Evolutionary conservation across 1,284 basidiomycete genomes (phyloP), one percentile per base, ranked within the genome.

Genomic region (Pseudozyma flocculosa): DNA sequence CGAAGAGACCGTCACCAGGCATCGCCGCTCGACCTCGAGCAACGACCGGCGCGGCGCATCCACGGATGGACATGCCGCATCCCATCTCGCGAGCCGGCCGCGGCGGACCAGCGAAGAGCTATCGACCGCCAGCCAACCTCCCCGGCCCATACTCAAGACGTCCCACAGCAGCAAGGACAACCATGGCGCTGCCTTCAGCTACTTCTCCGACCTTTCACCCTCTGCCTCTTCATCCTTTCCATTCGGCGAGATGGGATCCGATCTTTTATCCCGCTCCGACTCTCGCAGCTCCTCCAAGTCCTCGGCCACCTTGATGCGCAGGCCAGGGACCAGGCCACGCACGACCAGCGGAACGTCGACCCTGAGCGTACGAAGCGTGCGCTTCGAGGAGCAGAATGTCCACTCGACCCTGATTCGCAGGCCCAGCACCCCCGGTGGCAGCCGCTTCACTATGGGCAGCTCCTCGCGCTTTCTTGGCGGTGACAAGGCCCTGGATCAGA

Each of bases 271-370:
- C 1, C 39, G 61, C 8, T 64, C 61, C 18, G 57, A 60, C 45
- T 64, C 61, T 9, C 53, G 56, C 44, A 56, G 61, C 48, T 64
- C 61, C 19, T 60, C 57, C 1, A 54, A 52, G 11, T 64, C 61
- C 1, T 59, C 56, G 13, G 50, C 52, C 36, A 64, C 61, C 22
- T 10, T 40, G 39, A 56, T 56, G 5, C 47, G 56, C n/a, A 51
- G 61, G 22, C 57, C 56, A 0, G 48, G 47, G 18, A 52, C 55
- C 45, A 42, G 57, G 18, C 37, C 61, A 14, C 40, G 61, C 39
- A 64, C 61, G 1, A 53, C 50, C 1, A 64, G 61, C 46, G 56
- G 56, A 51, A 57, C 61, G 9, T 64, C 61, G 2, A 45, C 54
- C 1, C 36, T 17, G 22, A 63, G 55, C 34, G 36, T 55, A 14